These are phyloP conservation scores for Hyaloscypha bicolor DNA, from an alignment of 495 filamentous ascomycete genomes.

Conservation along the genomic window DNA sequence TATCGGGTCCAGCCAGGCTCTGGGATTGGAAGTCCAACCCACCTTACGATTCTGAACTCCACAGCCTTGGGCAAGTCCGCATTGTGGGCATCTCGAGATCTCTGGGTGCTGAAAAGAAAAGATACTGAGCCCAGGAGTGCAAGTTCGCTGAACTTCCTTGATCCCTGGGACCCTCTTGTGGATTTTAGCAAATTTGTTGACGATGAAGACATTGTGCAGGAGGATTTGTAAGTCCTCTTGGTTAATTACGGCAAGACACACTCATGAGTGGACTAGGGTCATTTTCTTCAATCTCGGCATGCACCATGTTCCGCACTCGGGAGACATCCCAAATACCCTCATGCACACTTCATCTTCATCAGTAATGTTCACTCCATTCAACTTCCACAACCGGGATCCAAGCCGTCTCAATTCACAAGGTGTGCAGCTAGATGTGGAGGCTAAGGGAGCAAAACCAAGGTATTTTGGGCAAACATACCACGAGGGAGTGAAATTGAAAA, in stretches of 20 bases:
- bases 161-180: slow-evolving; percentile 51
- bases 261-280: slow-evolving; percentile 30
- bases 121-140: slow-evolving; percentile 53
- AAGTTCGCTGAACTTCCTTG: slow-evolving; percentile 49
- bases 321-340: slow-evolving; percentile 25
- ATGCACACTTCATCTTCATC: slow-evolving; percentile 17
- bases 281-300: slow-evolving; percentile 60
- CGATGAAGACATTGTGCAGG: slow-evolving; percentile 52
- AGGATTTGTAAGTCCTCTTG: slow-evolving; percentile 44
- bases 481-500: not conserved
- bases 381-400: slow-evolving; percentile 15
- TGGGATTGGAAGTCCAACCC: slow-evolving; percentile 35
- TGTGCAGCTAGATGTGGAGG: not conserved
- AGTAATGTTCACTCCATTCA: slow-evolving; percentile 21
- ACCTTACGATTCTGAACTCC: slow-evolving; percentile 52
- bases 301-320: slow-evolving; percentile 59
- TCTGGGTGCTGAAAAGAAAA: slow-evolving; percentile 53
- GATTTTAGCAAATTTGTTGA: slow-evolving; percentile 59
- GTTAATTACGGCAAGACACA: not conserved
- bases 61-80: slow-evolving; percentile 48
- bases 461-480: slow-evolving; percentile 14
- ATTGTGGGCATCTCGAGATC: slow-evolving; percentile 50
- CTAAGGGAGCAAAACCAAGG: not conserved
- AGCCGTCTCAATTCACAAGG: slow-evolving; percentile 13
- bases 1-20: slow-evolving; percentile 50